Evolutionary conservation across 805 yeast species (phyloP).

Genomic region (Hanseniaspora valbyensis): DNA sequence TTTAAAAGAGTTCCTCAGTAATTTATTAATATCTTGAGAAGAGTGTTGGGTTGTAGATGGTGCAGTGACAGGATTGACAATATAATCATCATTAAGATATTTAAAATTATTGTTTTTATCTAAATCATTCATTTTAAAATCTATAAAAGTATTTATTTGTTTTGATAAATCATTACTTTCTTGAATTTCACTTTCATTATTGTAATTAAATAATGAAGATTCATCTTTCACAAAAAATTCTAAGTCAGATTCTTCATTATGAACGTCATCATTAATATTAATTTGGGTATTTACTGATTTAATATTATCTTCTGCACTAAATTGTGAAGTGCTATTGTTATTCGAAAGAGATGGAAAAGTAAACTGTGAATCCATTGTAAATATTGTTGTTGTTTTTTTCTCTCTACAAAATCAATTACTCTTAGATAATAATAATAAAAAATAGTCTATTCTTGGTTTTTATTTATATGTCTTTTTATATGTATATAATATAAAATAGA

Average conservation of each 20-base stretch:
- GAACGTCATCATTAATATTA: slow-evolving; percentile 6
- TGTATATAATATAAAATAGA: no score
- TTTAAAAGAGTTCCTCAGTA: slow-evolving; percentile 7
- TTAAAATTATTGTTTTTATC: slow-evolving; percentile 2
- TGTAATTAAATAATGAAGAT: slow-evolving; percentile 1
- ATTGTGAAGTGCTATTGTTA: not conserved
- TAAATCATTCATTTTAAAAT: not conserved
- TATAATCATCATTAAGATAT: slow-evolving; percentile 13
- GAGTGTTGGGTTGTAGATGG: not conserved
- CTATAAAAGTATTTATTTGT: not conserved
- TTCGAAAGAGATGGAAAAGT: not conserved
- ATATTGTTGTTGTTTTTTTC: not conserved
- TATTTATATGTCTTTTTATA: no score
- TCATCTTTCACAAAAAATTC: slow-evolving; percentile 9
- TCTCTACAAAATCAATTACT: no score
- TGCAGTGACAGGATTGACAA: not conserved
- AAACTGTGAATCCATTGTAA: not conserved
- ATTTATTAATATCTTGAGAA: not conserved
- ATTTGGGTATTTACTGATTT: not conserved
- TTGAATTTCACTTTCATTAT: not conserved
- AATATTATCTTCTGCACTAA: no score
- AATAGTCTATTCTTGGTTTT: no score
- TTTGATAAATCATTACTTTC: not conserved
- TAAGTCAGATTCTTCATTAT: slow-evolving; percentile 8
- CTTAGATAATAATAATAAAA: no score